Evolutionary conservation across 2,329 filamentous ascomycete genomes (phyloP).

Genomic region (Chaetomiaceae sp.): DNA sequence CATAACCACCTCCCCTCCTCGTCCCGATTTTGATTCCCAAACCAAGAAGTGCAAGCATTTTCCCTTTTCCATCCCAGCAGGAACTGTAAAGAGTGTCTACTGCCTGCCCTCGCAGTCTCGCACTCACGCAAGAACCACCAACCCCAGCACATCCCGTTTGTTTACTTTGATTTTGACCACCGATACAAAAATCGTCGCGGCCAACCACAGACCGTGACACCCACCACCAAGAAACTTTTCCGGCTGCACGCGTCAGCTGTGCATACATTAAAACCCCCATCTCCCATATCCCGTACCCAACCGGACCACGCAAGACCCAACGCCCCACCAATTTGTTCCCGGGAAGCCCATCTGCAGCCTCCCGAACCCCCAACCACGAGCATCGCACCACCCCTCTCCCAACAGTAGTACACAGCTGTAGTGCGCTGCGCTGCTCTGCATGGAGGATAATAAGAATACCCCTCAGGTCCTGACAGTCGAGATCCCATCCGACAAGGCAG

Average conservation of each 20-base stretch:
- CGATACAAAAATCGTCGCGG: constrained; percentile 8
- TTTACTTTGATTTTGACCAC: constrained; percentile 12
- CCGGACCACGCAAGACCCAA: constrained; percentile 20
- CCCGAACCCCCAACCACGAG: constrained; percentile 19
- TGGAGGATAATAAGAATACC: constrained; percentile 32
- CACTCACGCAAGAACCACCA: constrained; percentile 9
- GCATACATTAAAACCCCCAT: constrained; percentile 22
- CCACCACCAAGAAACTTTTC: background rate
- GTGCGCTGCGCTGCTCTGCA: constrained; percentile 22
- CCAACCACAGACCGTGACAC: constrained; percentile 24
- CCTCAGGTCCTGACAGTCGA: constrained; percentile 31
- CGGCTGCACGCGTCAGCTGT: constrained; percentile 16
- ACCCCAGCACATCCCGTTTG: constrained; percentile 8
- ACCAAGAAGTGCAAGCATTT: constrained; percentile 16
- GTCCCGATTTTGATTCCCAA: constrained; percentile 10
- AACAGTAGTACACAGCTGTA: background rate
- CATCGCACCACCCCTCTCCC: background rate
- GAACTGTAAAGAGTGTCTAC: constrained; percentile 4
- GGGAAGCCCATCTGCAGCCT: constrained; percentile 23
- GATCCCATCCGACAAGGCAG: constrained; percentile 30
- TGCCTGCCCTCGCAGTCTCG: background rate
- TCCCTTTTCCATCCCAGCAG: constrained; percentile 3
- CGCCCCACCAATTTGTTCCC: constrained; percentile 21
- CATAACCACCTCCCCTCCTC: constrained; percentile 14
- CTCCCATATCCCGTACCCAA: constrained; percentile 14